Evolutionary conservation across 129 eudicot genomes (phyloP), one percentile per base, ranked within the genome.

Genomic region (Chrysanthemum lavandulifolium): DNA sequence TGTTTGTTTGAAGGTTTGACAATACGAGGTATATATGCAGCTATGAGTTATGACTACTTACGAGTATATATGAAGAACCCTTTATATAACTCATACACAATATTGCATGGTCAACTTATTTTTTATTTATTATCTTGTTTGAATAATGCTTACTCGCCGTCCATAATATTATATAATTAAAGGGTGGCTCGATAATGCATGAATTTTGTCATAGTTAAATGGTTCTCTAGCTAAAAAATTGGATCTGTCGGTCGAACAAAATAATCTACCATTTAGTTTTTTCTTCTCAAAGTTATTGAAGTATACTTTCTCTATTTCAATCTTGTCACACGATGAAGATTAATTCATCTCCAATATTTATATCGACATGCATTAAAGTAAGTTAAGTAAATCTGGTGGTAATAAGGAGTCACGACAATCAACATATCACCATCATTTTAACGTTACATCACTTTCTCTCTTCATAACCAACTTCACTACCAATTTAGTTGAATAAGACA

Each of bases 161-260:
- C 63, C 71, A 43, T 10, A 5, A 12, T 67, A 56, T 67, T 58
- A 47, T 58, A 47, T 67, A 67, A 68, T 67, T 61, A 60, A 76
- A 76, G 53, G 69, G 80, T 50, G 69, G 74, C 74, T 76, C 52
- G 23, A 45, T 66, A 43, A n/a, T 75, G 67, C 68, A 47, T 56
- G 27, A 25, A 58, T 48, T 13, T 48, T 59, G 69, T 18, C 18
- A 52, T 36, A 45, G 47, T 55, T 45, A 51, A 67, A 43, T 56
- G 43, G 65, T 36, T 36, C 21, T 65, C 25, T 27, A 14, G 76
- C 76, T 73, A 48, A 11, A 60, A 60, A 73, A 13, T 3, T 68
- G 76, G 76, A 73, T 61, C 76, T 61, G 76, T 60, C 58, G 67
- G 56, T 72, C 13, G 40, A 62, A 31, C 67, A 9, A 7, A 18